Evolutionary conservation across 768 basidiomycete species (phyloP).

Genomic region (Phaeotremella skinneri): DNA sequence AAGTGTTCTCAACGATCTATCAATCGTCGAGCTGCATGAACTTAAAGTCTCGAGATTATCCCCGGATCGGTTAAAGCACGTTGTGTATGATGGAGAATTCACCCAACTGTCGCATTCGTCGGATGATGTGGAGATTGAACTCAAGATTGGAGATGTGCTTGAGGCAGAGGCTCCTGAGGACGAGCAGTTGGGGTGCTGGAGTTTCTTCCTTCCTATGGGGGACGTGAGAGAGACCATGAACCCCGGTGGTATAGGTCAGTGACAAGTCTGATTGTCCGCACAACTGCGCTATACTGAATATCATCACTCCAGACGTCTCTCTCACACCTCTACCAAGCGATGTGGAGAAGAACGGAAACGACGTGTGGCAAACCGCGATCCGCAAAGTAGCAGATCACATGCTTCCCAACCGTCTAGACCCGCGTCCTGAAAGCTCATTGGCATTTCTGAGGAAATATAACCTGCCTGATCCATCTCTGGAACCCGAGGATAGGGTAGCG

Average conservation of each 20-base stretch:
- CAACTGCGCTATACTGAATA: not conserved
- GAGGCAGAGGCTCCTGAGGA: constrained; percentile 6
- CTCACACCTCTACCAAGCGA: not conserved
- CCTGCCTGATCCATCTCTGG: constrained; percentile 8
- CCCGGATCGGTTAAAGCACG: constrained; percentile 10
- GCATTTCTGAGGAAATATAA: constrained; percentile 12
- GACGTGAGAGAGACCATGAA: not conserved
- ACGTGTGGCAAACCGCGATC: not conserved
- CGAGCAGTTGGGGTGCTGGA: constrained; percentile 10
- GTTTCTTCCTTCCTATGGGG: constrained; percentile 4
- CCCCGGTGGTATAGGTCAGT: not conserved
- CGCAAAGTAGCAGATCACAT: not conserved
- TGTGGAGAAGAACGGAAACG: not conserved
- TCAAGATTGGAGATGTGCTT: constrained; percentile 9
- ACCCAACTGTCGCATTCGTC: not conserved
- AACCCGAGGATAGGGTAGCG: constrained; percentile 2
- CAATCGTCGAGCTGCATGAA: constrained; percentile 17
- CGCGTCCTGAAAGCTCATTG: not conserved
- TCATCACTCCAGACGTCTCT: not conserved
- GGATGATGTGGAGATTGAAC: not conserved
- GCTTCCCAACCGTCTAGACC: not conserved
- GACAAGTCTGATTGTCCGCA: too few species aligned
- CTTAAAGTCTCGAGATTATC: constrained; percentile 7
- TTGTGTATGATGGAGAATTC: constrained; percentile 18
- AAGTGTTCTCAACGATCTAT: constrained; percentile 5